Base-by-base conservation (phyloP, 768 basidiomycete species). In the Auricularia sp. region DNA sequence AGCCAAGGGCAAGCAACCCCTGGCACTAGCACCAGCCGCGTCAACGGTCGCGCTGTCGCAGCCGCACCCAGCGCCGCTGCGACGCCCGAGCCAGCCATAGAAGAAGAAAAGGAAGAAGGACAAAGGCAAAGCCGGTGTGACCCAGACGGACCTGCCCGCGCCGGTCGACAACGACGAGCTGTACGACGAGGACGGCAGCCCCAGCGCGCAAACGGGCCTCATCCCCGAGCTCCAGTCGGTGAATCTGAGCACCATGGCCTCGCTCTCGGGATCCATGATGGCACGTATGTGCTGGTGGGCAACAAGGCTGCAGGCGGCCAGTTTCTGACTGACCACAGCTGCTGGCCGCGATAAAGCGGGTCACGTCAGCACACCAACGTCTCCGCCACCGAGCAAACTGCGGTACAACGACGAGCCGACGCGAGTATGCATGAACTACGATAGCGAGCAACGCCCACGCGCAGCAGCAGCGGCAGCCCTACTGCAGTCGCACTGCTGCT, bases 201-300 rank as follows among this genome's bases (percentile, higher is more conserved):
- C 70, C 33, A 65, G 67, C 11, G 72, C 67, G 43, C 53, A 65
- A 33, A 76, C 75, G 33, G 77, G 78, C 7, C 74, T 79, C n/a
- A 76, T 80, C 5, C 79, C 81, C 16, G 77, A 77, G 43, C 75
- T 82, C 51, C 80, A 82, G 66, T 80, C 81, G 3, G 78, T 80
- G 16, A 78, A 77, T 61, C 76, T 78, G 23, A 77, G 79, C 61
- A 78, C 81, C 8, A 82, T 77, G 7, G 79, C 79, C 47, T 77
- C 78, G 39, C 73, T 79, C 16, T 74, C 77, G 23, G 73, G 76
- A 16, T 76, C 76, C 21, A 71, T 76, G 29, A 69, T 74, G 34
- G 67, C 73, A 1, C 69, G 73, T 23, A 64, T 75, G 36, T 77
- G 39, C 83, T 78, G 70, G 77, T 78, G 36, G 78, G 75, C 73